These are phyloP conservation scores for Fusarium mexicanum DNA, from an alignment of 2,329 filamentous ascomycete genomes.

Conservation along the genomic window DNA sequence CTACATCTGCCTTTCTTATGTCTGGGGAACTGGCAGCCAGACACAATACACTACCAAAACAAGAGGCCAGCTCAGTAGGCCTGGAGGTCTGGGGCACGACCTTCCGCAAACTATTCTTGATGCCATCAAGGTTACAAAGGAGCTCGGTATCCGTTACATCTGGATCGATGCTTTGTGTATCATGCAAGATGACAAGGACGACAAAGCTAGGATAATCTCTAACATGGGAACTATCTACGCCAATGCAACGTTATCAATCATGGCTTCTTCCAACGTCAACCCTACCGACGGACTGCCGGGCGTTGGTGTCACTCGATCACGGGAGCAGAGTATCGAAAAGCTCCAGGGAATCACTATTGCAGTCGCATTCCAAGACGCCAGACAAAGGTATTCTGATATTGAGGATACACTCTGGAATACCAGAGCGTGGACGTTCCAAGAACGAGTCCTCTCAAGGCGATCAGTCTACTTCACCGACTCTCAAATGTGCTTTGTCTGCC, in stretches of 20 bases:
- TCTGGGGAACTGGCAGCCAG: slow-evolving; percentile 23
- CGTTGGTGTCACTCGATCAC: neutral
- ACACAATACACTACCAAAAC: slow-evolving; percentile 19
- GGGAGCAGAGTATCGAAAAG: neutral
- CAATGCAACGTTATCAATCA: slow-evolving; percentile 10
- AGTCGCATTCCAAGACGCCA: slow-evolving; percentile 2
- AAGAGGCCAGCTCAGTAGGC: neutral
- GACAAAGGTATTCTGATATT: neutral
- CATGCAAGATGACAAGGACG: slow-evolving; percentile 8
- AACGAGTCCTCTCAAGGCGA: slow-evolving; percentile 10
- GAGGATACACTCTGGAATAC: slow-evolving; percentile 18
- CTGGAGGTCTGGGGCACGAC: neutral
- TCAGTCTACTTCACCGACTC: slow-evolving; percentile 15
- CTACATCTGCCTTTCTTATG: slow-evolving; percentile 17
- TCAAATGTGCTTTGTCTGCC: slow-evolving; percentile 21
- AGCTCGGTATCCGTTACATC: slow-evolving; percentile 11
- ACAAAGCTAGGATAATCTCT: slow-evolving; percentile 12
- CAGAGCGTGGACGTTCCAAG: slow-evolving; percentile 19
- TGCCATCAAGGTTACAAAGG: neutral
- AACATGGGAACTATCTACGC: slow-evolving; percentile 20
- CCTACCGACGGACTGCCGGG: slow-evolving; percentile 13
- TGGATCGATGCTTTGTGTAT: slow-evolving; percentile 27
- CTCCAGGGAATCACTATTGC: slow-evolving; percentile 4
- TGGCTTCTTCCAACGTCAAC: slow-evolving; percentile 17
- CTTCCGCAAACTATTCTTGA: slow-evolving; percentile 21